Percentiles rank a stretch among this genome's conserved stretches.
These are phyloP conservation scores for Lentinula sp. DNA, from an alignment of 768 basidiomycete genomes.

Conservation along the genomic window DNA sequence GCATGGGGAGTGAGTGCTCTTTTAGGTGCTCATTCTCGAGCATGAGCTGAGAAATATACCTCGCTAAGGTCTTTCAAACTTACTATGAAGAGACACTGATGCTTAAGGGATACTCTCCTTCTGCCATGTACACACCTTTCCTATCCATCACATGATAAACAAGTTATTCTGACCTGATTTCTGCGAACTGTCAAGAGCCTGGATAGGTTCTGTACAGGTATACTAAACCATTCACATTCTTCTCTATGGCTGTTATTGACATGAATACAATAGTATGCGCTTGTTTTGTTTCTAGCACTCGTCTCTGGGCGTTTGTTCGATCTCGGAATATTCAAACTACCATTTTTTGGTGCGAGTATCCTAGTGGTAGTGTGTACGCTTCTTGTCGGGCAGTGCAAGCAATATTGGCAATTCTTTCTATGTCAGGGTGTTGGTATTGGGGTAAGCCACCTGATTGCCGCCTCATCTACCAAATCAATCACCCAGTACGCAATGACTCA, in stretches of 20 bases:
- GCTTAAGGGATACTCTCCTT: background rate
- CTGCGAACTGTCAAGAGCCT: conserved; percentile 29
- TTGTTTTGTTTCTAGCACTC: conserved; percentile 37
- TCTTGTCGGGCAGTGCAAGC: conserved; percentile 62
- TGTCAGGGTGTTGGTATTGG: conserved; percentile 68
- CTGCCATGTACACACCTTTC: conserved; percentile 1
- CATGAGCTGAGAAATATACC: background rate
- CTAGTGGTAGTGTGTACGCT: conserved; percentile 42
- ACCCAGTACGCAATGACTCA: conserved; percentile 36
- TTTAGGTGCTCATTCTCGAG: background rate
- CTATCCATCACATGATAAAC: too few relatives aligned
- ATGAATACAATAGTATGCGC: conserved; percentile 28
- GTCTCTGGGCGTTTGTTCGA: conserved; percentile 47
- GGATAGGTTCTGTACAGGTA: conserved; percentile 55
- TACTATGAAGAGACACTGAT: background rate
- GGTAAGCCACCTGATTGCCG: conserved; percentile 25
- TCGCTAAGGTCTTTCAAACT: conserved; percentile 20
- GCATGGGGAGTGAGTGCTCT: conserved; percentile 33
- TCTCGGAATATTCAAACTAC: conserved; percentile 40
- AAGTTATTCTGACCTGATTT: background rate
- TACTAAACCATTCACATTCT: background rate
- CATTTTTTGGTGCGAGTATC: conserved; percentile 36
- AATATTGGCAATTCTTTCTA: conserved; percentile 75
- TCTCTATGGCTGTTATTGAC: background rate
- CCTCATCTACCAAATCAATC: background rate